These are phyloP conservation scores for Arachis monticola DNA, from an alignment of 331 rosid species.

Conservation along the genomic window DNA sequence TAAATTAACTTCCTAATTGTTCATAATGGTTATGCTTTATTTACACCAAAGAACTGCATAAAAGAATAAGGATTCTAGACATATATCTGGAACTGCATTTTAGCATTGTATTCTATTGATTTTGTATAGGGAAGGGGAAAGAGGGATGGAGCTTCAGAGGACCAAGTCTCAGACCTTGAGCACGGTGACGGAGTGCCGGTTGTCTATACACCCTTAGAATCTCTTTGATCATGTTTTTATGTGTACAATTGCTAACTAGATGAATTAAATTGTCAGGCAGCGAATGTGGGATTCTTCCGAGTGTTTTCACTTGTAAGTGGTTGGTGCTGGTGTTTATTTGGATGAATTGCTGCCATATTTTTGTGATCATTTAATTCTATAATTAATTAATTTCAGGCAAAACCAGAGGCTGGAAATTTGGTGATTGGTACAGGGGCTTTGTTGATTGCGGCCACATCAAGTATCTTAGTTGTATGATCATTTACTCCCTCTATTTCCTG, in stretches of 20 bases:
- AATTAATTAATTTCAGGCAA: conserved; percentile 56
- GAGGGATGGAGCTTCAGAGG: conserved; percentile 37
- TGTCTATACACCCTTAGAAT: background rate
- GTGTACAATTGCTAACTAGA: conserved; percentile 35
- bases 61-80: background rate
- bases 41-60: too few relatives aligned
- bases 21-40: conserved; percentile 18
- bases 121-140: conserved; percentile 50
- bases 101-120: conserved; percentile 20
- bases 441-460: conserved; percentile 73
- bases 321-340: conserved; percentile 12
- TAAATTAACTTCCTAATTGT: background rate
- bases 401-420: conserved; percentile 74
- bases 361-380: conserved; percentile 23
- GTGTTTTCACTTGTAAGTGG: conserved; percentile 77
- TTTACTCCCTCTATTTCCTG: background rate
- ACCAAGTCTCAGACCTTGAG: conserved; percentile 65
- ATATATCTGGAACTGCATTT: conserved; percentile 22
- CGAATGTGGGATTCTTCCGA: conserved; percentile 71
- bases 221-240: conserved; percentile 16
- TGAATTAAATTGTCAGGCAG: conserved; percentile 57
- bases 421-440: conserved; percentile 65
- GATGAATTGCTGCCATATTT: conserved; percentile 10
- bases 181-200: conserved; percentile 74
- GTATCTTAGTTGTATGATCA: conserved; percentile 64